Evolutionary conservation across 225 moss, liverwort and hornwort genomes (phyloP).

Genomic region (Pseudisothecium myosuroides): DNA sequence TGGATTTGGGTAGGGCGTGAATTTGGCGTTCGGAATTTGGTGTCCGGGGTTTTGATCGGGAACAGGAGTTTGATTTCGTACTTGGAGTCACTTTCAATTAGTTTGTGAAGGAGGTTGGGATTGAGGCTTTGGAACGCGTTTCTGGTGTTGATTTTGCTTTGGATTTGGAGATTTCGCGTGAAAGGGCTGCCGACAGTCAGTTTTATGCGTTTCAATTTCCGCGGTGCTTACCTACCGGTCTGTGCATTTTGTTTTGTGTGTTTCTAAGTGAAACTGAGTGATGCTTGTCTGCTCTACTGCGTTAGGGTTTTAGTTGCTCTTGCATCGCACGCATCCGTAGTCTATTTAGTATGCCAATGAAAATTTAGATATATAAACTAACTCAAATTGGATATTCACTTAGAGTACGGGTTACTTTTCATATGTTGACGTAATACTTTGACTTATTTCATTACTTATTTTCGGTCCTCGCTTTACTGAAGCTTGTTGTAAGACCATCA

Average conservation of each 20-base stretch:
- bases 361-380: background rate
- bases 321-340: background rate
- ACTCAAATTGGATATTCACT: background rate
- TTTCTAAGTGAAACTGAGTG: background rate
- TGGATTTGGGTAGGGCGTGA: background rate
- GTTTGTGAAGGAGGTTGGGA: background rate
- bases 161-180: background rate
- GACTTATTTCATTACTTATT: background rate
- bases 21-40: background rate
- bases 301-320: conserved; percentile 14
- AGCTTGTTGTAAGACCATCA: background rate
- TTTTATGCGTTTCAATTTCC: background rate
- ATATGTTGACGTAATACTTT: background rate
- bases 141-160: background rate
- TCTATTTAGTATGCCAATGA: background rate
- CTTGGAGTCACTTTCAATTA: background rate
- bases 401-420: background rate
- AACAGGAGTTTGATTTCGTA: background rate
- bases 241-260: background rate
- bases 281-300: background rate
- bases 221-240: background rate
- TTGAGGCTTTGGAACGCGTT: background rate
- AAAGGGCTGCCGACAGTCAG: background rate
- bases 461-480: background rate
- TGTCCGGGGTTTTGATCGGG: too few species aligned